A percentile compares a stretch with the other conserved stretches of the same genome.
These are phyloP conservation scores for Tuber indicum DNA, from an alignment of 495 filamentous ascomycete species.

Conservation along the genomic window DNA sequence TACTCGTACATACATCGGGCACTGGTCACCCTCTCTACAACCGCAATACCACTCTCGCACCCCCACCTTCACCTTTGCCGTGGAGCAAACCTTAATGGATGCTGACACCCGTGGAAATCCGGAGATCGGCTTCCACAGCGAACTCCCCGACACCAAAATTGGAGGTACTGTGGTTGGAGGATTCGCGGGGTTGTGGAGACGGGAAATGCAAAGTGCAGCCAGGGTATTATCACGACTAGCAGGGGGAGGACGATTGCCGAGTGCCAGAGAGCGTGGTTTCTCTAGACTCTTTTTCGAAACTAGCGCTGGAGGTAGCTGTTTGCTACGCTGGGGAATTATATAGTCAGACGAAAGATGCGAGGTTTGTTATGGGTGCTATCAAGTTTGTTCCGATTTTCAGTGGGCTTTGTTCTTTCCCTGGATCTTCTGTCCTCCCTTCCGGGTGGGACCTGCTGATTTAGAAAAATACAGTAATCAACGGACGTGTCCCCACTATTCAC, in stretches of 20 bases:
- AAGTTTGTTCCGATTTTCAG: constrained; percentile 24
- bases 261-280: constrained; percentile 46
- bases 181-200: neutral
- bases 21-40: too few relatives aligned
- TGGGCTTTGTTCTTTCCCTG: neutral
- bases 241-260: constrained; percentile 46
- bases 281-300: constrained; percentile 48
- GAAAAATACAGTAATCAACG: constrained; percentile 25
- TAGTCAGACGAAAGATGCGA: constrained; percentile 45
- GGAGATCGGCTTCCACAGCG: neutral
- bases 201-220: constrained; percentile 48
- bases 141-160: neutral
- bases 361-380: constrained; percentile 16
- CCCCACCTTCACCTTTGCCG: too few relatives aligned
- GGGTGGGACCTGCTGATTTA: neutral
- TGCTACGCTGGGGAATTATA: constrained; percentile 51
- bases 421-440: neutral
- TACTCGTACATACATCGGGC: too few relatives aligned
- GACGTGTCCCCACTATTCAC: constrained; percentile 49
- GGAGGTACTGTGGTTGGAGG: too few relatives aligned
- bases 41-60: too few relatives aligned
- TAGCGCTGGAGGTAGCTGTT: constrained; percentile 49
- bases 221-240: constrained; percentile 47
- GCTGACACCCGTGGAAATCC: neutral
- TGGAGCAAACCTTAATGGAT: too few relatives aligned